phyloP scores from a whole-genome alignment of 441 rosid species.

The Adansonia madagascariensis region DNA sequence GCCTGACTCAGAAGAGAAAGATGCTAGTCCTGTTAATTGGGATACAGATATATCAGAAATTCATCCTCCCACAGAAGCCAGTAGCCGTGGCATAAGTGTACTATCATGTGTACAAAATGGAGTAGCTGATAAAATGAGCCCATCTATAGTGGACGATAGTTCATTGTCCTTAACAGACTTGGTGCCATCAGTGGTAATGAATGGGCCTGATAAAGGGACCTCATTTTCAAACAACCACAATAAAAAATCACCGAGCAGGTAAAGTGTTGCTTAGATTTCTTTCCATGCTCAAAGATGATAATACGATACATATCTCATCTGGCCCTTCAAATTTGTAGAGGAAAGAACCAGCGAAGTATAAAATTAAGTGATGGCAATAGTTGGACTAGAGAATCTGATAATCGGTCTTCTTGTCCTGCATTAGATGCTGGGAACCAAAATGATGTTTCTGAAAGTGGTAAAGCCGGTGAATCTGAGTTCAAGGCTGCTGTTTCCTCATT shows the following conservation, averaged over 20 bases:
- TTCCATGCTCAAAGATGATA: not conserved
- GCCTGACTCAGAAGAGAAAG: conserved; percentile 75
- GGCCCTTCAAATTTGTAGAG: conserved; percentile 46
- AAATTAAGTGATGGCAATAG: conserved; percentile 43
- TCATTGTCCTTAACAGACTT: conserved; percentile 67
- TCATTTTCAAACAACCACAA: conserved; percentile 48
- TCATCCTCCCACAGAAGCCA: conserved; percentile 60
- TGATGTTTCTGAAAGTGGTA: conserved; percentile 46
- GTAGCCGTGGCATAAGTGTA: conserved; percentile 56
- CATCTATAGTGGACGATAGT: conserved; percentile 75
- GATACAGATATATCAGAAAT: conserved; percentile 82
- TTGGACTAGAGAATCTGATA: conserved; percentile 54
- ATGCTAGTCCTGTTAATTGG: conserved; percentile 72
- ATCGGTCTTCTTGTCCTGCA: conserved; percentile 50
- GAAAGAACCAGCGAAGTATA: conserved; percentile 56
- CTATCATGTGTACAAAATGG: conserved; percentile 66
- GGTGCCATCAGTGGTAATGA: conserved; percentile 65
- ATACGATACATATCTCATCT: conserved; percentile 11
- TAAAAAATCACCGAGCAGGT: conserved; percentile 71
- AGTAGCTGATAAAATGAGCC: conserved; percentile 56
- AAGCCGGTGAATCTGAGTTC: conserved; percentile 49
- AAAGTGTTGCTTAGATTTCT: conserved; percentile 26
- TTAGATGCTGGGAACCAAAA: conserved; percentile 46
- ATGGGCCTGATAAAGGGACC: conserved; percentile 63
- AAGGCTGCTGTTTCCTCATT: conserved; percentile 49